Base-by-base conservation (phyloP, 495 filamentous ascomycete species). In the Melanomma pulvis-pyrius region DNA sequence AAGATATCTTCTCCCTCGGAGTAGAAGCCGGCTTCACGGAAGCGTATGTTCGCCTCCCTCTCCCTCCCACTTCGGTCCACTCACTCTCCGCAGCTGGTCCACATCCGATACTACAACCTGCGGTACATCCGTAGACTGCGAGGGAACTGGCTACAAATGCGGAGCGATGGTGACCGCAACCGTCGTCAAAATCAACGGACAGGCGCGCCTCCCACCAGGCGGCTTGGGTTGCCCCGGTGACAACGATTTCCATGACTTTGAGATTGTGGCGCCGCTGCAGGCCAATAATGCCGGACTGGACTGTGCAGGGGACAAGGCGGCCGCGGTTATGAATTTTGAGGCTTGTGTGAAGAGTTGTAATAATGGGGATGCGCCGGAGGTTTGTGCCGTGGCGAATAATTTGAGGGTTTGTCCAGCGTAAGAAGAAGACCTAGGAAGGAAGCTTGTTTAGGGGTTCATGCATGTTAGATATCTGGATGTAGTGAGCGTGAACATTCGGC, bases 191-290 rank as follows among this genome's bases (percentile, higher is more conserved):
- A 55, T 63, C 60, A 54, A 50, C 8, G 60, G 60, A 30, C 2
- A 54, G 22, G 32, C 34, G 4, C 19, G 60, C 17, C 49, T 63
- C 2, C 60, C 60, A 1, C 49, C 60, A 1, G 60, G 60, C 30
- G 59, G 59, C 30, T 26, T 62, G 8, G 59, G 59, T 21, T 62
- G 59, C 32, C 28, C 59, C n/a, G 59, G 59, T 11, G 59, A 62
- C 59, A 62, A 62, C 32, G 59, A 62, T 19, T 62, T 15, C 11
- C 59, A 62, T 22, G 4, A 3, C 48, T 62, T 62, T 47, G 36
- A 11, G 4, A 17, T 62, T 26, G 12, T 17, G 26, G 47, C 59
- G 12, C 47, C 59, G 6, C 6, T 52, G 47, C 29, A 36, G 34
- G 28, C n/a, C n/a, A n/a, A 12, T 4, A 5, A 4, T 12, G 30